These are phyloP conservation scores for Kurtzmaniella quercitrusa DNA, from an alignment of 1,139 yeast species.

Conservation along the genomic window DNA sequence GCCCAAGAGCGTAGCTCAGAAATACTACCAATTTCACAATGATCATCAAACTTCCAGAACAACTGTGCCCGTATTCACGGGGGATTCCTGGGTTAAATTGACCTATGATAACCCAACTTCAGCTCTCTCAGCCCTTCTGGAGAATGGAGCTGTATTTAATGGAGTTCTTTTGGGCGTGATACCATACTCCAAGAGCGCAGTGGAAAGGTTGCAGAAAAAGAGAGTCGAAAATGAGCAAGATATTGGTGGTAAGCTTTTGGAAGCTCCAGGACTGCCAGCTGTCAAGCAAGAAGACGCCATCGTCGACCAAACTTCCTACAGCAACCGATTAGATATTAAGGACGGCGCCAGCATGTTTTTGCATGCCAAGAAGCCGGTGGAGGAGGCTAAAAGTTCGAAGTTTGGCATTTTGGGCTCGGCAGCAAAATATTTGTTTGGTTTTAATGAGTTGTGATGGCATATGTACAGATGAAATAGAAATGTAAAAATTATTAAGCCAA, in stretches of 20 bases:
- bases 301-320: slow-evolving; percentile 13
- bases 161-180: slow-evolving; percentile 77
- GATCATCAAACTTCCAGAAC: slow-evolving; percentile 8
- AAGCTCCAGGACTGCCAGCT: slow-evolving; percentile 7
- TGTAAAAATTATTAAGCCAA: slow-evolving; percentile 6
- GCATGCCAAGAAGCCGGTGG: slow-evolving; percentile 19
- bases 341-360: slow-evolving; percentile 41
- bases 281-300: slow-evolving; percentile 3
- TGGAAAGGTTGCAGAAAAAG: slow-evolving; percentile 61
- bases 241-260: slow-evolving; percentile 43
- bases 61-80: slow-evolving; percentile 69
- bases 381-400: slow-evolving; percentile 22
- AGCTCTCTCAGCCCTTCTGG: slow-evolving; percentile 80
- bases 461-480: slow-evolving; percentile 3
- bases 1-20: slow-evolving; percentile 19
- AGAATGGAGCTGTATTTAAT: slow-evolving; percentile 69
- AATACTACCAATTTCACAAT: slow-evolving; percentile 13
- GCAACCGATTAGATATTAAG: slow-evolving; percentile 33
- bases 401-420: slow-evolving; percentile 33
- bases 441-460: slow-evolving; percentile 32
- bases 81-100: slow-evolving; percentile 83
- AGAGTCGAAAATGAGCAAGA: slow-evolving; percentile 51
- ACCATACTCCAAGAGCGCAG: slow-evolving; percentile 56
- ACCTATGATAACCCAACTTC: slow-evolving; percentile 75
- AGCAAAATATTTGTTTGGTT: slow-evolving; percentile 40